Evolutionary conservation across 2,329 filamentous ascomycete genomes (phyloP), one percentile per base, ranked within the genome.

Genomic region (Cryphonectria nitschkei): DNA sequence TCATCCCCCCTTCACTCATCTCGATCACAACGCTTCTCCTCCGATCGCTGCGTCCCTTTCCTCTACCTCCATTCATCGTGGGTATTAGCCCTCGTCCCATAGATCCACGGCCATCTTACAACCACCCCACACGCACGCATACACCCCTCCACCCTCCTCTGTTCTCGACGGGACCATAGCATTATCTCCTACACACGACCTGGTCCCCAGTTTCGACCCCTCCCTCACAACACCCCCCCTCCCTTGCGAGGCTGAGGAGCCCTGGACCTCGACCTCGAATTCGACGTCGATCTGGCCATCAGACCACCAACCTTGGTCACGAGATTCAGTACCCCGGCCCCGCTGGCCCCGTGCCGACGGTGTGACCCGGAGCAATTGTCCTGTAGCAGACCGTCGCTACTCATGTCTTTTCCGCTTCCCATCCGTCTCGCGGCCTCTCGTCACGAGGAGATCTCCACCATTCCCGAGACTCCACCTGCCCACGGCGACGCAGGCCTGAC

Each of bases 371-470:
- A 56, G 56, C 56, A 37, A 29, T 43, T 32, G 8, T 61, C 43
- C 62, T 8, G 34, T 60, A 62, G 65, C 19, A 26, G 14, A 52
- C 26, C 13, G 34, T 58, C 37, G 46, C 63, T 22, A 26, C 43
- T 50, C 29, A 73, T 73, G 71, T 68, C 68, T 69, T 71, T 68
- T 43, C 62, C 66, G 22, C 58, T 73, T 14, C 69, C 71, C 26
- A 46, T 73, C 41, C 71, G 71, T 26, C 69, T 66, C 58, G 69
- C 66, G 34, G 50, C 50, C 66, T 29, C 56, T 37, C 66, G n/a
- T 39, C 68, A 56, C 5, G 56, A 71, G 69, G 65, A 60, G 60
- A 32, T 34, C 0, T n/a, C 65, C 16, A n/a, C 60, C n/a, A 43
- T 60, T 50, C 67, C 67, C n/a, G 67, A 54, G n/a, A 56, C 60